Conservation (phyloP, 1,139 yeast species). For the Taphrina sp. region DNA sequence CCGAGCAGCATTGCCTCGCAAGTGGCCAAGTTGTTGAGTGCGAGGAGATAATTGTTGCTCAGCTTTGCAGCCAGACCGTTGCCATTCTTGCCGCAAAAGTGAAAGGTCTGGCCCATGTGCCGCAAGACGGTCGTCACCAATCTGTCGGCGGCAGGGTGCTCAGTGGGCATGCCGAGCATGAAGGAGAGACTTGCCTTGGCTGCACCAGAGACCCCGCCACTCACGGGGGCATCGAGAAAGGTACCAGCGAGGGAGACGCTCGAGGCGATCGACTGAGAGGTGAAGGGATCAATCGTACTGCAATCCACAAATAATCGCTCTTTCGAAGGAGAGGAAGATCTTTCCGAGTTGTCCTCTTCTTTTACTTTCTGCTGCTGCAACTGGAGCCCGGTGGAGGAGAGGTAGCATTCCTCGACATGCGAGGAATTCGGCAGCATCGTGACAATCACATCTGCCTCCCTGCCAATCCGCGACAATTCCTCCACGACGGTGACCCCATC, state of each 20-base stretch:
- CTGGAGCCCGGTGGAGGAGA: constrained; percentile 45
- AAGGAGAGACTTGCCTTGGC: constrained; percentile 57
- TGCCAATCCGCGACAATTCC: constrained; percentile 45
- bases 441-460: constrained; percentile 43
- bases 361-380: constrained; percentile 13
- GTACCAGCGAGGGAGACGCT: constrained; percentile 37
- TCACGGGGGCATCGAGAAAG: constrained; percentile 59
- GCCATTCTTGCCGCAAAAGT: constrained; percentile 56
- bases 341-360: constrained; percentile 1
- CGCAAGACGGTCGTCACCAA: constrained; percentile 45
- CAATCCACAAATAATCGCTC: constrained; percentile 49
- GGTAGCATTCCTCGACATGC: constrained; percentile 53
- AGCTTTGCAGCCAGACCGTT: constrained; percentile 61
- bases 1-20: constrained; percentile 63
- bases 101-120: constrained; percentile 55
- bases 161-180: constrained; percentile 52
- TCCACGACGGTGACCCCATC: constrained; percentile 37
- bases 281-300: constrained; percentile 57
- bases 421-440: constrained; percentile 63
- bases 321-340: constrained; percentile 6
- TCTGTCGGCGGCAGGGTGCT: neutral
- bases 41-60: constrained; percentile 59
- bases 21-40: constrained; percentile 59
- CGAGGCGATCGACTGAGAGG: constrained; percentile 48
- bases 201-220: constrained; percentile 64